A percentile compares a stretch with the other conserved stretches of the same genome.
phyloP scores from a whole-genome alignment of 1,284 basidiomycete species.

The Trichosporon faecale region DNA sequence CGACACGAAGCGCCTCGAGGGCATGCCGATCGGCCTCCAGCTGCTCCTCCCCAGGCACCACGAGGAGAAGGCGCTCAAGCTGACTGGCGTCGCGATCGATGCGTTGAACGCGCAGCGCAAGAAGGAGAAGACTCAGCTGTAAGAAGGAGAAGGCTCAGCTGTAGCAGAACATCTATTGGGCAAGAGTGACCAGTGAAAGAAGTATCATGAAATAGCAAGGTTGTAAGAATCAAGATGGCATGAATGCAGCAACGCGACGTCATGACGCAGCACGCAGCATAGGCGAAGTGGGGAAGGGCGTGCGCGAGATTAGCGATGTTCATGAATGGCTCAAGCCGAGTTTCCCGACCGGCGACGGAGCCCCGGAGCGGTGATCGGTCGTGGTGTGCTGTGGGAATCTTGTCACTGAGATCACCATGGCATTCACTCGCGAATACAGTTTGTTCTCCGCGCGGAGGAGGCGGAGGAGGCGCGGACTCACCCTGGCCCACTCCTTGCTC shows the following conservation, averaged over 20 bases:
- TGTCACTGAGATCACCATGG: not conserved
- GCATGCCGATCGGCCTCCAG: constrained; percentile 65
- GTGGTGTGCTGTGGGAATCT: not conserved
- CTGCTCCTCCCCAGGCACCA: constrained; percentile 64
- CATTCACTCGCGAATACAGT: not conserved
- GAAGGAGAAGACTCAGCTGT: not conserved
- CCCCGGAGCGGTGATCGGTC: not conserved
- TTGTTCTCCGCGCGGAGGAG: not conserved
- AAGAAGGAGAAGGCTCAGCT: too few relatives aligned
- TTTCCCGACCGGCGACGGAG: not conserved
- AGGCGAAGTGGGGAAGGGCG: too few relatives aligned
- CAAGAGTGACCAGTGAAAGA: too few relatives aligned
- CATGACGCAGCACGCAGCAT: not conserved
- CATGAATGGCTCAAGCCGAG: not conserved
- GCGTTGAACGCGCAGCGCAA: constrained; percentile 35
- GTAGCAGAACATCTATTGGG: too few relatives aligned
- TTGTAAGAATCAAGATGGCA: not conserved
- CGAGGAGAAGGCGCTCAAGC: constrained; percentile 27
- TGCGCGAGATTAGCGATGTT: not conserved
- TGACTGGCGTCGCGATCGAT: constrained; percentile 38
- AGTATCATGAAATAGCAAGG: not conserved
- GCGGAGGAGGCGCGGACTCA: not conserved
- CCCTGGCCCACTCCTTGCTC: not conserved
- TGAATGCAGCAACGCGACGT: not conserved
- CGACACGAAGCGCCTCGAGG: constrained; percentile 58